Evolutionary conservation across 345 rosid species (phyloP).

Genomic region (Bretschneidera sinensis): DNA sequence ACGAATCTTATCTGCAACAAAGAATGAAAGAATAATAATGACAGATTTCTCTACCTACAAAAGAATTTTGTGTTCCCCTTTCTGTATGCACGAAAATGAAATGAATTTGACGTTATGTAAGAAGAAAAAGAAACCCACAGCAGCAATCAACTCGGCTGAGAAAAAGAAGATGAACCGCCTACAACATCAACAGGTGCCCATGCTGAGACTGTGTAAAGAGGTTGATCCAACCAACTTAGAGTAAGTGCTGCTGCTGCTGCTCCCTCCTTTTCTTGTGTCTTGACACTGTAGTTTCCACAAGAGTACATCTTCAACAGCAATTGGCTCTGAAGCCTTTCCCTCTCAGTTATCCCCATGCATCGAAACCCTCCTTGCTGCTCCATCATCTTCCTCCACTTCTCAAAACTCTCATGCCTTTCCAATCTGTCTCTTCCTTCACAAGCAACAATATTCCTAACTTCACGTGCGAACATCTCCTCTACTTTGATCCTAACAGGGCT

Average conservation of each 20-base stretch:
- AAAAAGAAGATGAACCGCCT: slow-evolving; percentile 61
- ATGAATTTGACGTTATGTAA: too few relatives aligned
- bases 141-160: slow-evolving; percentile 44
- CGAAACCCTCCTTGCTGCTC: slow-evolving; percentile 84
- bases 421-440: slow-evolving; percentile 85
- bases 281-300: slow-evolving; percentile 36
- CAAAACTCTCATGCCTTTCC: slow-evolving; percentile 73
- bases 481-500: slow-evolving; percentile 63
- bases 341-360: slow-evolving; percentile 49
- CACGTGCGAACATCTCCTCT: slow-evolving; percentile 81
- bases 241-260: slow-evolving; percentile 41
- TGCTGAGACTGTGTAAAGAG: slow-evolving; percentile 81
- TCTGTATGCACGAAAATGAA: slow-evolving; percentile 26
- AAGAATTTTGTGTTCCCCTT: slow-evolving; percentile 30
- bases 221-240: slow-evolving; percentile 75
- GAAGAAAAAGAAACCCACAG: slow-evolving; percentile 27
- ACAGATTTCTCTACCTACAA: slow-evolving; percentile 49
- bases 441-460: slow-evolving; percentile 75
- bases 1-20: slow-evolving; percentile 48
- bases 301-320: slow-evolving; percentile 88
- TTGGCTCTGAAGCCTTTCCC: slow-evolving; percentile 77
- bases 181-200: slow-evolving; percentile 62
- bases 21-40: slow-evolving; percentile 58
- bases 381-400: slow-evolving; percentile 67
- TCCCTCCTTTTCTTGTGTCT: slow-evolving; percentile 39